phyloP scores from a whole-genome alignment of 345 rosid genomes.

The Clausena lansium region DNA sequence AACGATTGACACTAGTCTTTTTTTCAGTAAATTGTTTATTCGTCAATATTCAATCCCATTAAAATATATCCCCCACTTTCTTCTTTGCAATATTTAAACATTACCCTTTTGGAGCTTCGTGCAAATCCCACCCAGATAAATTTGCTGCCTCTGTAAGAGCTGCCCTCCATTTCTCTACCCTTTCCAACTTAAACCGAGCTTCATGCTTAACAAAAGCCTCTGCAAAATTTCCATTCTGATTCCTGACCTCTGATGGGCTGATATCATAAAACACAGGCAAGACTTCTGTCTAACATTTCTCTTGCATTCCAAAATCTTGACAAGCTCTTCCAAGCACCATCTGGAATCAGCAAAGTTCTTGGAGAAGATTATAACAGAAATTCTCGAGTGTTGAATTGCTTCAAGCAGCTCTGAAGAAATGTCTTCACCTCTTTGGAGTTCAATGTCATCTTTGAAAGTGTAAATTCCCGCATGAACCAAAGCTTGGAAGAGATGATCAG shows the following conservation, averaged over 20 bases:
- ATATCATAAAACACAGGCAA: conserved; percentile 1
- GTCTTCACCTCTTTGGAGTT: background rate
- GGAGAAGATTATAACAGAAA: conserved; percentile 3
- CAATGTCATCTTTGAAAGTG: background rate
- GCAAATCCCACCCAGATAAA: background rate
- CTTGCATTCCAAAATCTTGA: background rate
- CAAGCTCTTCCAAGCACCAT: background rate
- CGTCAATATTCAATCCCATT: too few relatives aligned
- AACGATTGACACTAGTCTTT: too few relatives aligned
- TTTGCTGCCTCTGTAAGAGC: background rate
- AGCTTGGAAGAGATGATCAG: background rate
- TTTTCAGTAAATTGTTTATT: too few relatives aligned
- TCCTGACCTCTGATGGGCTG: background rate
- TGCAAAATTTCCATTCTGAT: background rate
- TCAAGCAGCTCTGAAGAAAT: background rate
- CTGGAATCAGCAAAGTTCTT: background rate
- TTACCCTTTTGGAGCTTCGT: background rate
- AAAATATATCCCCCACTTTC: too few relatives aligned
- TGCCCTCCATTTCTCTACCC: background rate
- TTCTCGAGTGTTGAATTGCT: background rate
- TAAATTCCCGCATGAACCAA: background rate
- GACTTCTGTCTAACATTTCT: background rate
- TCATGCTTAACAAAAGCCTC: background rate
- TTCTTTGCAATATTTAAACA: background rate
- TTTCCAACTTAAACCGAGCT: background rate